phyloP scores from a whole-genome alignment of 2,329 filamentous ascomycete species.

The Hypoxylon sp. region DNA sequence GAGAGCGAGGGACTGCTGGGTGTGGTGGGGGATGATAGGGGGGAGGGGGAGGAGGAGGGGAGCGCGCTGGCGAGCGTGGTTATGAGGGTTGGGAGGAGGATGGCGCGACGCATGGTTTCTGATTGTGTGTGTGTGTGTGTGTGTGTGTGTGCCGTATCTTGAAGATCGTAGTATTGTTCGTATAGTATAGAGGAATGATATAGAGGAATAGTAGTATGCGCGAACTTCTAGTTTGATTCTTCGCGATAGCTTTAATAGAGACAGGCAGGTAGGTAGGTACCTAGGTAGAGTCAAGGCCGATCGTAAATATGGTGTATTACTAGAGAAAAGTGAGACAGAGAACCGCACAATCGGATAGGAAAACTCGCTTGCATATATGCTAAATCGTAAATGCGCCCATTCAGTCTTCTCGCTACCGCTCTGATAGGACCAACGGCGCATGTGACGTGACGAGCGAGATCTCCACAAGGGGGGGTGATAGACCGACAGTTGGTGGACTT shows the following conservation, averaged over 20 bases:
- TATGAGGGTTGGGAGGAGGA: slow-evolving; percentile 11
- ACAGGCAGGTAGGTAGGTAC: no score
- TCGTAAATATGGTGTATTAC: neutral
- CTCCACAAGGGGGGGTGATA: slow-evolving; percentile 20
- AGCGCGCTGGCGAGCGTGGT: neutral
- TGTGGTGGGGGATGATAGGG: slow-evolving; percentile 8
- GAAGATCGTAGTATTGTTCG: neutral
- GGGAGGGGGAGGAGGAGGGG: no score
- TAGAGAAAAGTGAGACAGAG: neutral
- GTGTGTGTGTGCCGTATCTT: neutral
- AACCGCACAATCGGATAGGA: neutral
- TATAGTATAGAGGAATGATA: no score
- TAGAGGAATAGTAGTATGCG: no score
- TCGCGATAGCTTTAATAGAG: no score
- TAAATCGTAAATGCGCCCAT: slow-evolving; percentile 11
- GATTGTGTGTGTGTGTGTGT: neutral
- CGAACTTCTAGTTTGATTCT: no score
- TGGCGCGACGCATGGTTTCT: slow-evolving; percentile 12
- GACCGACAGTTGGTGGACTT: slow-evolving; percentile 18
- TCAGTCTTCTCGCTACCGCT: neutral
- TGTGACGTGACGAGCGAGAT: slow-evolving; percentile 28
- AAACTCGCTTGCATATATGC: slow-evolving; percentile 22
- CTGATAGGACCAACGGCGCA: slow-evolving; percentile 15
- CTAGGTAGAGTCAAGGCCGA: no score
- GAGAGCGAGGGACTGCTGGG: neutral